phyloP scores from a whole-genome alignment of 192 early-diverging fungal species.

The Gigaspora rosea region DNA sequence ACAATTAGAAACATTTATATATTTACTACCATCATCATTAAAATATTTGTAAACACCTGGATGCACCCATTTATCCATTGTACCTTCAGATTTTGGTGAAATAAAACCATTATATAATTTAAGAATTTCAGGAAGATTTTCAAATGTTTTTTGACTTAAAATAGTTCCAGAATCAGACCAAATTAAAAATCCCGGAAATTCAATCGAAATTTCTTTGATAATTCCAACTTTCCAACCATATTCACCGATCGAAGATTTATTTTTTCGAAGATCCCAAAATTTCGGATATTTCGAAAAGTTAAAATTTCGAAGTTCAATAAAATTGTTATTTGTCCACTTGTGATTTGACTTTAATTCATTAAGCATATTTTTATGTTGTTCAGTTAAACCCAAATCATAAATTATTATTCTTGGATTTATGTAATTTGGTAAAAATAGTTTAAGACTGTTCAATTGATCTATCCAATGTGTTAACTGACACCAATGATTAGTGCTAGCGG shows the following conservation, averaged over 20 bases:
- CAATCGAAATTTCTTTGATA: constrained; percentile 48
- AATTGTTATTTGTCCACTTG: constrained; percentile 30
- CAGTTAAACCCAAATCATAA: constrained; percentile 53
- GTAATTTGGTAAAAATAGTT: constrained; percentile 30
- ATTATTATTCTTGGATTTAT: constrained; percentile 49
- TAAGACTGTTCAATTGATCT: constrained; percentile 40
- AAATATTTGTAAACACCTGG: constrained; percentile 51
- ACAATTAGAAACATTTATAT: constrained; percentile 47
- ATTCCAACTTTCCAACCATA: constrained; percentile 62
- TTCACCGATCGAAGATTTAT: constrained; percentile 39
- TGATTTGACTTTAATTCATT: constrained; percentile 34
- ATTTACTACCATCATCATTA: constrained; percentile 37
- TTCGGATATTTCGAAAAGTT: constrained; percentile 47
- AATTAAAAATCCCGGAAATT: constrained; percentile 45
- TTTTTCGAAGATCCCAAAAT: constrained; percentile 50
- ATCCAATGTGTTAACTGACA: constrained; percentile 53
- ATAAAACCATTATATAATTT: constrained; percentile 50
- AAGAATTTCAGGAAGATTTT: background rate
- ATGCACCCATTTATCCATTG: constrained; percentile 49
- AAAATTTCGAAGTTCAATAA: constrained; percentile 48
- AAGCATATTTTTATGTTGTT: constrained; percentile 42
- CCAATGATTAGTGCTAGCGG: constrained; percentile 52
- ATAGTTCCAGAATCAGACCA: constrained; percentile 58
- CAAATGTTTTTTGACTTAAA: constrained; percentile 42
- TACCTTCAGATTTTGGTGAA: constrained; percentile 49